These are phyloP conservation scores for Wickerhamia fluorescens DNA, from an alignment of 805 yeast genomes.

Conservation along the genomic window DNA sequence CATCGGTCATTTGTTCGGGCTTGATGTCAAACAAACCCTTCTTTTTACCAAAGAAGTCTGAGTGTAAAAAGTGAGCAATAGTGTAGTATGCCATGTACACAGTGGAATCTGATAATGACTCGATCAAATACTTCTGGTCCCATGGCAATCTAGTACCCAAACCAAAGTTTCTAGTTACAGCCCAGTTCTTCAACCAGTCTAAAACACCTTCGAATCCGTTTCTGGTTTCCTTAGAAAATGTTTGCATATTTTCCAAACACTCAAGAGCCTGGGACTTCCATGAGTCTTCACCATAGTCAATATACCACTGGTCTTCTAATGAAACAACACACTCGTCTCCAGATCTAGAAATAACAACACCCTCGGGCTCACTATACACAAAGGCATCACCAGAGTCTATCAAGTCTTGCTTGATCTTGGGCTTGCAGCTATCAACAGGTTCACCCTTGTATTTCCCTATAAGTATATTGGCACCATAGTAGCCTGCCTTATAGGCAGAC, in stretches of 20 bases:
- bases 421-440: slow-evolving; percentile 86
- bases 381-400: slow-evolving; percentile 75
- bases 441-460: slow-evolving; percentile 81
- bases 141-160: slow-evolving; percentile 93
- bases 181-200: slow-evolving; percentile 98
- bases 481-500: slow-evolving; percentile 93
- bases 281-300: slow-evolving; percentile 89
- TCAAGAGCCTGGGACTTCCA: slow-evolving; percentile 84
- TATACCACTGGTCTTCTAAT: slow-evolving; percentile 96
- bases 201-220: slow-evolving; percentile 91
- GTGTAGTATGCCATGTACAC: slow-evolving; percentile 94
- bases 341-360: slow-evolving; percentile 82
- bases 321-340: slow-evolving; percentile 97
- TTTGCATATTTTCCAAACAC: slow-evolving; percentile 68
- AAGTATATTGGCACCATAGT: slow-evolving; percentile 78
- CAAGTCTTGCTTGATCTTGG: slow-evolving; percentile 76
- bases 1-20: slow-evolving; percentile 85
- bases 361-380: slow-evolving; percentile 92
- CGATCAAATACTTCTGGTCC: slow-evolving; percentile 91
- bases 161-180: slow-evolving; percentile 94
- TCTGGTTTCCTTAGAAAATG: slow-evolving; percentile 75
- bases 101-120: slow-evolving; percentile 93
- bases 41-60: slow-evolving; percentile 75
- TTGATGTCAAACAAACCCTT: slow-evolving; percentile 67
- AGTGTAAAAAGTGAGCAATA: slow-evolving; percentile 76